Conservation (phyloP, 2,329 filamentous ascomycete species). For the Blastomyces emzantsi region DNA sequence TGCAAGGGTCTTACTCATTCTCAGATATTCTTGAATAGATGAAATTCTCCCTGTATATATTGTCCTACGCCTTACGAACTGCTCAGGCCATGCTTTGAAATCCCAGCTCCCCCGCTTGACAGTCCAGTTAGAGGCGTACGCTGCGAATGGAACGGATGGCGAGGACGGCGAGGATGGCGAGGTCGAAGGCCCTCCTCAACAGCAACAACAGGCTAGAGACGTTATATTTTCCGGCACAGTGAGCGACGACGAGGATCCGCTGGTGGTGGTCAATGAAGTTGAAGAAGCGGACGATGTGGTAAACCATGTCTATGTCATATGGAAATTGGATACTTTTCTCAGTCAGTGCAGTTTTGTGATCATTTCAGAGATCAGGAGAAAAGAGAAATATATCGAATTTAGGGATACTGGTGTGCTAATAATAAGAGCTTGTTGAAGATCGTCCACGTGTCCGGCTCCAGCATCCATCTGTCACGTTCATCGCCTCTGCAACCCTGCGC, state of each 20-base stretch:
- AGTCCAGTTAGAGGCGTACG: slow-evolving; percentile 44
- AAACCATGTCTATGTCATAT: slow-evolving; percentile 37
- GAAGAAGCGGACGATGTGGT: slow-evolving; percentile 31
- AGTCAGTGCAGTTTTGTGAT: slow-evolving; percentile 24
- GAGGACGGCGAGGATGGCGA: slow-evolving; percentile 32
- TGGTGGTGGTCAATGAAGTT: slow-evolving; percentile 38
- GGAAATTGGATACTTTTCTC: slow-evolving; percentile 37
- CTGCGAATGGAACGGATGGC: slow-evolving; percentile 32
- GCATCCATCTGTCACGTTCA: slow-evolving; percentile 49
- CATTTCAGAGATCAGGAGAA: background rate
- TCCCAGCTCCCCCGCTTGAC: slow-evolving; percentile 42
- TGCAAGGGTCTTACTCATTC: slow-evolving; percentile 39
- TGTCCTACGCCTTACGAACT: slow-evolving; percentile 43
- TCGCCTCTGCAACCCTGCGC: slow-evolving; percentile 39
- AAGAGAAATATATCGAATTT: background rate
- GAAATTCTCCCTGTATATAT: slow-evolving; percentile 45
- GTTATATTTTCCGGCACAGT: slow-evolving; percentile 36
- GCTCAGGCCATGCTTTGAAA: slow-evolving; percentile 41
- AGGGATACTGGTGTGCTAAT: background rate
- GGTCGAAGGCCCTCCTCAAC: slow-evolving; percentile 17
- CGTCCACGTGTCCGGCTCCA: slow-evolving; percentile 45
- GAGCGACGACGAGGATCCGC: slow-evolving; percentile 33
- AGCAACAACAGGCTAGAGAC: slow-evolving; percentile 29
- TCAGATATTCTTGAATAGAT: slow-evolving; percentile 39
- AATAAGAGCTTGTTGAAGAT: slow-evolving; percentile 20